Percentiles rank a stretch among this genome's conserved stretches.
Conservation (phyloP, 129 eudicot genomes). For the Lactuca sativa region DNA sequence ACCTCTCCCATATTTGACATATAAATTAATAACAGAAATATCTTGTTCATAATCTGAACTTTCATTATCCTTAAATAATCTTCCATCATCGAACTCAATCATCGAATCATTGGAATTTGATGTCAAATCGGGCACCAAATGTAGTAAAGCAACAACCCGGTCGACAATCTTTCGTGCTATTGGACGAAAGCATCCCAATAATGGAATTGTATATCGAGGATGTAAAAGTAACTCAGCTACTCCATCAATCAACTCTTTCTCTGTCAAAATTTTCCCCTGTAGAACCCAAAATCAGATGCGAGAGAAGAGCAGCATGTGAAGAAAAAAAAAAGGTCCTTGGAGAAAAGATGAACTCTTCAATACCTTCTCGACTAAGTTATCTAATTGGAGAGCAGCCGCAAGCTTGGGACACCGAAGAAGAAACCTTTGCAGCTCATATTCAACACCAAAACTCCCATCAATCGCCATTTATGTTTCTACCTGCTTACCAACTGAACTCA, state of each 20-base stretch:
- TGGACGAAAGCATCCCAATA: slow-evolving; percentile 88
- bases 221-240: slow-evolving; percentile 66
- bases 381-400: slow-evolving; percentile 28
- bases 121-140: slow-evolving; percentile 57
- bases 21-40: slow-evolving; percentile 43
- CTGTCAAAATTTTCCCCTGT: slow-evolving; percentile 60
- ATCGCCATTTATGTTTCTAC: slow-evolving; percentile 46
- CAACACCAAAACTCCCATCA: slow-evolving; percentile 65
- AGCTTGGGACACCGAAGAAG: slow-evolving; percentile 66
- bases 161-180: slow-evolving; percentile 61
- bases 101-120: slow-evolving; percentile 37
- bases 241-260: slow-evolving; percentile 71
- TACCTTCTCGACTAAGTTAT: slow-evolving; percentile 58
- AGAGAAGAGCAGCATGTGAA: not conserved
- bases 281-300: slow-evolving; percentile 1
- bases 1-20: slow-evolving; percentile 49
- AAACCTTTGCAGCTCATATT: slow-evolving; percentile 65
- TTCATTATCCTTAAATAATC: slow-evolving; percentile 44
- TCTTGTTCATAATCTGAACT: slow-evolving; percentile 36
- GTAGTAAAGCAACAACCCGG: slow-evolving; percentile 51
- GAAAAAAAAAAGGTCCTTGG: not conserved
- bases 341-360: not conserved
- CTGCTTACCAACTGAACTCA: slow-evolving; percentile 8
- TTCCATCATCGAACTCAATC: slow-evolving; percentile 52
- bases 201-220: slow-evolving; percentile 68